Evolutionary conservation across 1,139 yeast species (phyloP), one percentile per base, ranked within the genome.

Genomic region (Wickerhamiella infanticola): DNA sequence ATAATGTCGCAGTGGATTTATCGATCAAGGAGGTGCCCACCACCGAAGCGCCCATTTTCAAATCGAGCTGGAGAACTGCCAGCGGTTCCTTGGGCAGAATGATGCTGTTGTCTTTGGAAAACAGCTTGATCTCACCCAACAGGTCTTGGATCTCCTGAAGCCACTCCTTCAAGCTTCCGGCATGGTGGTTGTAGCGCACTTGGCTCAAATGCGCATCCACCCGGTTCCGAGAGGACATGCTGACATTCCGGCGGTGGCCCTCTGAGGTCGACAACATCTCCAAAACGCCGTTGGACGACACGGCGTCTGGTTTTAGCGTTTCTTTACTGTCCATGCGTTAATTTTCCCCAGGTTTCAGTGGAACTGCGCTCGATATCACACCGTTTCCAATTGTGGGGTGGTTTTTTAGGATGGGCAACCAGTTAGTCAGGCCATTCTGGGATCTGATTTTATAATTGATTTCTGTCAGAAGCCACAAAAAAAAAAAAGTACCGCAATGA

Each of bases 141-240:
- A 81, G 62, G 35, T 70, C 72, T 27, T 71, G 63, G 1, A 81
- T 75, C 36, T 74, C 69, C 48, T 74, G 68, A 48, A 84, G 80
- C 18, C 80, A 69, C 45, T 81, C 64, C 48, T 79, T 82, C 48
- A 84, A 65, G 0, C 79, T 70, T 3, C 75, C 64, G 47, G 79
- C 72, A 63, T 77, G 77, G 51, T 78, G 77, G 57, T 81, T 81
- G 61, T 81, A 84, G 48, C 75, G 80, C 29, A 77, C 61, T 55
- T 83, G 93, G 50, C 77, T 75, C 26, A 79, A 59, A 41, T 81
- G 77, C 23, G 61, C 53, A n/a, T 54, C 53, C 35, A 60, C 55
- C 43, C 56, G 59, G 11, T 54, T 55, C n/a, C 56, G 55, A 3
- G 60, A 55, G 4, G 51, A 53, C n/a, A 55, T 47, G 9, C 52